Percentiles rank a stretch among this genome's conserved stretches.
phyloP scores from a whole-genome alignment of 2,329 filamentous ascomycete genomes.

The Uncinocarpus reesii region DNA sequence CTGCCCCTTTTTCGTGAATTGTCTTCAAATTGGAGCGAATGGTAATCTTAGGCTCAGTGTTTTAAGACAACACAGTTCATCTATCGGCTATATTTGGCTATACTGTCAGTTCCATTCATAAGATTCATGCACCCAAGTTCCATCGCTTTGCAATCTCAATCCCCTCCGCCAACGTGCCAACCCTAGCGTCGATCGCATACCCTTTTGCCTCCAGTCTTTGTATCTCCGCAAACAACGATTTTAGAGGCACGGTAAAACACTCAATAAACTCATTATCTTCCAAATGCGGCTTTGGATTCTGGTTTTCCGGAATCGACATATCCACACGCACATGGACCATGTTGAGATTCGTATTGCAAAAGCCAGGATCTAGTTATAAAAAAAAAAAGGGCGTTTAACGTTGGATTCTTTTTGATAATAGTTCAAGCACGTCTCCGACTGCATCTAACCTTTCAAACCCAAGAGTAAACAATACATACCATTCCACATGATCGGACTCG shows the following conservation, averaged over 20 bases:
- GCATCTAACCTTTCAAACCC: too few relatives aligned
- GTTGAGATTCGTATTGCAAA: slow-evolving; percentile 42
- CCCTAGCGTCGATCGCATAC: slow-evolving; percentile 67
- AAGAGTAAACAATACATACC: slow-evolving; percentile 24
- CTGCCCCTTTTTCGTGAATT: too few relatives aligned
- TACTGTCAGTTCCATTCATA: neutral
- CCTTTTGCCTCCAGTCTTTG: slow-evolving; percentile 58
- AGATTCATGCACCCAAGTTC: slow-evolving; percentile 18
- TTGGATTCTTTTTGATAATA: too few relatives aligned
- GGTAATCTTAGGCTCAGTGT: too few relatives aligned
- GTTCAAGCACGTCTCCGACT: too few relatives aligned
- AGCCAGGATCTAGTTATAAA: slow-evolving; percentile 35
- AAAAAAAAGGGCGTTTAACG: too few relatives aligned
- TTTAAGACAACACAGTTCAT: too few relatives aligned
- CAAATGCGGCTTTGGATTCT: slow-evolving; percentile 56
- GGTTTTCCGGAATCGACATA: slow-evolving; percentile 57
- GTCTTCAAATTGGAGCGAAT: neutral
- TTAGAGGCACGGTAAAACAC: slow-evolving; percentile 59
- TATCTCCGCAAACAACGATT: slow-evolving; percentile 55
- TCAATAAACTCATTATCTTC: slow-evolving; percentile 79
- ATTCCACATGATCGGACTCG: slow-evolving; percentile 38
- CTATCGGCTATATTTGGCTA: neutral
- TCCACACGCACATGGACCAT: slow-evolving; percentile 64
- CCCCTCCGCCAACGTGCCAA: slow-evolving; percentile 68
- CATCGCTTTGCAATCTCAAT: slow-evolving; percentile 57